A percentile compares a stretch with the other conserved stretches of the same genome.
These are phyloP conservation scores for Hibiscus tridactylites DNA, from an alignment of 345 rosid genomes.

Conservation along the genomic window DNA sequence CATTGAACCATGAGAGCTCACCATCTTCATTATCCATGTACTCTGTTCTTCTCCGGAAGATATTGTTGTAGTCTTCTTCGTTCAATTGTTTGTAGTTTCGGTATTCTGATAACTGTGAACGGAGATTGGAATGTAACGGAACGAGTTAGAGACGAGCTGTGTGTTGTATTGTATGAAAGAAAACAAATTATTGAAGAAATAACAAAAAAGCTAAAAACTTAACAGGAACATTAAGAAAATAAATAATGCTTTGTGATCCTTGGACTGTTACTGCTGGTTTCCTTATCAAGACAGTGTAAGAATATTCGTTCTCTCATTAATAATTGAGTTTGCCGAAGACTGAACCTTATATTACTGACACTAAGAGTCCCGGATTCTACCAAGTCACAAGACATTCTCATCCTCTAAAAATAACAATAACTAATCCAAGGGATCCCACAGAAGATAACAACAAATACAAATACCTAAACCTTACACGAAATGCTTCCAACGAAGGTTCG, in stretches of 20 bases:
- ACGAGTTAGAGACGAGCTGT: not conserved
- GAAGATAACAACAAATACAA: not conserved
- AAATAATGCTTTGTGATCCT: not conserved
- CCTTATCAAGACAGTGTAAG: not conserved
- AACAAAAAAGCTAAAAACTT: not conserved
- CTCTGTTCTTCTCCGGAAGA: slow-evolving; percentile 63
- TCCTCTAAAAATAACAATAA: not conserved
- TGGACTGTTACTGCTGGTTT: no score
- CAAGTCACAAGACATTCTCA: no score
- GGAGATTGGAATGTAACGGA: not conserved
- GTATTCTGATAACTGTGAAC: slow-evolving; percentile 45
- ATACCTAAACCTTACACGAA: not conserved
- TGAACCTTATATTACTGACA: not conserved
- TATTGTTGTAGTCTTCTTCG: slow-evolving; percentile 53
- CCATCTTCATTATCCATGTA: slow-evolving; percentile 72
- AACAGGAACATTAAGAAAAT: not conserved
- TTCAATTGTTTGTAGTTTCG: slow-evolving; percentile 39
- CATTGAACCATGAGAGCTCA: slow-evolving; percentile 91
- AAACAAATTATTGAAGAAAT: not conserved
- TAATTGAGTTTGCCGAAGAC: not conserved
- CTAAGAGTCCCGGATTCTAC: not conserved
- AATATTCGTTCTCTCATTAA: not conserved
- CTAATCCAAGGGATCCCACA: not conserved
- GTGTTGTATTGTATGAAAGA: not conserved
- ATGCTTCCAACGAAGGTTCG: not conserved